Evolutionary conservation across 2,329 filamentous ascomycete genomes (phyloP), one percentile per base, ranked within the genome.

Genomic region (Ophiostoma sp.): DNA sequence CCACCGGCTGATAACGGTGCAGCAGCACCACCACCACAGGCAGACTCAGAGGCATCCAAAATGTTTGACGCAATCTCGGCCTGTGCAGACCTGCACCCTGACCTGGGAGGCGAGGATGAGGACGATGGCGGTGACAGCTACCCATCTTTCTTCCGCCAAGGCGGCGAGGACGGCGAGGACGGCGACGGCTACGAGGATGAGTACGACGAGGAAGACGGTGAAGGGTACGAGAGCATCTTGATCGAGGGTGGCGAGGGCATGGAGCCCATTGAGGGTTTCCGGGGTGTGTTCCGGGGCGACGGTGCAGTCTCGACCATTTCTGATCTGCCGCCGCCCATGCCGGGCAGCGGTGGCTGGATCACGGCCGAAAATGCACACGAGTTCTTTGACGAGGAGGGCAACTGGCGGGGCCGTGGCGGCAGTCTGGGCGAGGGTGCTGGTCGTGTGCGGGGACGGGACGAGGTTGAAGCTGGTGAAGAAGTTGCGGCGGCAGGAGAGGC

Each of bases 341-440:
- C 92, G 0, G 92, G 92, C 0, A 93, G 92, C 69, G 89, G 88
- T 0, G 92, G 92, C 0, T 95, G 93, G 93, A 94, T 98, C 79
- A 98, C 95, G 19, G 92, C 93, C 9, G 95, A 97, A 73, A 98
- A 98, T 78, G 91, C 97, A 80, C 86, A 92, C 76, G 89, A 97
- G 77, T 97, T 90, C 79, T 93, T 96, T 81, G 93, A 96, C 78
- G 90, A 88, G 75, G 87, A 94, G 9, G 93, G 93, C 2, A 94
- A 95, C 79, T 95, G 92, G 88, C 91, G 92, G 76, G 88, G 84
- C 0, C 82, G 79, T 9, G 84, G 78, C 55, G 82, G 82, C 33
- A 88, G 85, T 63, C 83, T 91, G 25, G 91, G 91, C 61, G 90
- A 90, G 72, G 90, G 91, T 9, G 90, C 89, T 1, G 90, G 90